phyloP scores from a whole-genome alignment of 441 rosid genomes.

The Populus hybrid region DNA sequence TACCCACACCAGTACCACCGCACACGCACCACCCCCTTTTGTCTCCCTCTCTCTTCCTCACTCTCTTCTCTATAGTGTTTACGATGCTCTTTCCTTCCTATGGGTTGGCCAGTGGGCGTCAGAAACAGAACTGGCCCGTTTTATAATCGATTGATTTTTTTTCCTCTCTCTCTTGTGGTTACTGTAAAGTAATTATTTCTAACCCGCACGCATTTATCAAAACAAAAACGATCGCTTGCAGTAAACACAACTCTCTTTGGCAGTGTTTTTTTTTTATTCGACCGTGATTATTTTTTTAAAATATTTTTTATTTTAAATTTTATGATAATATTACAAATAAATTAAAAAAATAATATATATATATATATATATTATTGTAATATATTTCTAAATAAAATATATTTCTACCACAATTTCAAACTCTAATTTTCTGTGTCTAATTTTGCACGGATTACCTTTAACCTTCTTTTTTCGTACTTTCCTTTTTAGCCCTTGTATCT shows the following conservation, averaged over 20 bases:
- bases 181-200: slow-evolving; percentile 26
- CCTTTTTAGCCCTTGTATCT: background rate
- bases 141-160: slow-evolving; percentile 7
- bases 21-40: background rate
- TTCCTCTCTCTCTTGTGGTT: background rate
- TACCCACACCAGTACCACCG: background rate
- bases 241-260: background rate
- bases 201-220: slow-evolving; percentile 41
- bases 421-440: background rate
- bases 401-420: too few relatives aligned
- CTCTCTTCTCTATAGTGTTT: background rate
- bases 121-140: slow-evolving; percentile 10
- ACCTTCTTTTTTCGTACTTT: background rate
- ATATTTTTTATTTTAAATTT: too few relatives aligned
- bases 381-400: too few relatives aligned
- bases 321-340: too few relatives aligned
- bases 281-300: too few relatives aligned
- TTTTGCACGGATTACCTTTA: background rate
- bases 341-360: too few relatives aligned
- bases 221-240: background rate
- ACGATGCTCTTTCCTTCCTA: slow-evolving; percentile 2
- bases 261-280: too few relatives aligned
- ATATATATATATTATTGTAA: too few relatives aligned
- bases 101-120: slow-evolving; percentile 36
- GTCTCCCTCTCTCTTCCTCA: background rate